These are phyloP conservation scores for Epichloe uncinata DNA, from an alignment of 2,329 filamentous ascomycete genomes.

Conservation along the genomic window DNA sequence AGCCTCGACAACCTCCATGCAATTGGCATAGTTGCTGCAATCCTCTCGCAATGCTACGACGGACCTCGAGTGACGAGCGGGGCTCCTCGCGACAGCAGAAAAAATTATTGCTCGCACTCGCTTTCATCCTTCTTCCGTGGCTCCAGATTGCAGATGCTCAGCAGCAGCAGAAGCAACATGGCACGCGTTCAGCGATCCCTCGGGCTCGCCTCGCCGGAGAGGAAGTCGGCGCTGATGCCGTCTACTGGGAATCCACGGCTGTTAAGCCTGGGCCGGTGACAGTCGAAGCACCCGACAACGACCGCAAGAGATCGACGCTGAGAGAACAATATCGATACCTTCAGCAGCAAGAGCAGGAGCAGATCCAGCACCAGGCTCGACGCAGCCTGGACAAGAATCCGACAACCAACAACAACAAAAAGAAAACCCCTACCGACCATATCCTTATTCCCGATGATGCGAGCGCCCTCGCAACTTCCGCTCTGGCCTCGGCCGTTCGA, in stretches of 20 bases:
- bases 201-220: not conserved
- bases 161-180: slow-evolving; percentile 39
- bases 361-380: slow-evolving; percentile 11
- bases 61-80: slow-evolving; percentile 46
- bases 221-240: not conserved
- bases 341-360: slow-evolving; percentile 10
- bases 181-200: slow-evolving; percentile 1
- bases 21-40: not conserved
- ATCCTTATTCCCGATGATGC: slow-evolving; percentile 46
- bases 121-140: slow-evolving; percentile 44
- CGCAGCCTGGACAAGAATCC: slow-evolving; percentile 2
- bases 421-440: slow-evolving; percentile 6
- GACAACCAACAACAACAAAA: slow-evolving; percentile 12
- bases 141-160: slow-evolving; percentile 45
- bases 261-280: slow-evolving; percentile 12
- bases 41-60: slow-evolving; percentile 42
- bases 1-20: slow-evolving; percentile 3
- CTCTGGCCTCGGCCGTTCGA: slow-evolving; percentile 93
- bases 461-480: slow-evolving; percentile 95
- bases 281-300: slow-evolving; percentile 13
- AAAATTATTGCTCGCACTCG: slow-evolving; percentile 40
- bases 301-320: not conserved
- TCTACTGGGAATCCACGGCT: slow-evolving; percentile 19
- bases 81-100: slow-evolving; percentile 29
- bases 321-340: not conserved